These are phyloP conservation scores for Ogataea sp. DNA, from an alignment of 805 yeast species.

Conservation along the genomic window DNA sequence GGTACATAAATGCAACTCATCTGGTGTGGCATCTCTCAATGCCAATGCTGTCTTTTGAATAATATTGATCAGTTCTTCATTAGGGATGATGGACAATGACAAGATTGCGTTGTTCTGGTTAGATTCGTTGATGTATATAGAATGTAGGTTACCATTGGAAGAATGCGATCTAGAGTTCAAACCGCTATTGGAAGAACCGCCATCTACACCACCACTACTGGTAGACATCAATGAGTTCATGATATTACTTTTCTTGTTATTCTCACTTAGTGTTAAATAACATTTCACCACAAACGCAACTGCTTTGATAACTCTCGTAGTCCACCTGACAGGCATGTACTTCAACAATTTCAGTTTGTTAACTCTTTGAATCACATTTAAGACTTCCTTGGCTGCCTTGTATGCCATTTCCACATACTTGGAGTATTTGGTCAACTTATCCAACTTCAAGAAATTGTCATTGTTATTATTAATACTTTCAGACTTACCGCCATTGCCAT, in stretches of 20 bases:
- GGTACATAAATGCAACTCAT: conserved; percentile 77
- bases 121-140: neutral
- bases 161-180: neutral
- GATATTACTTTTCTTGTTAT: neutral
- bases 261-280: conserved; percentile 49
- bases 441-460: conserved; percentile 36
- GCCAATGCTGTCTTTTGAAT: conserved; percentile 69
- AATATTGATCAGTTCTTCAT: conserved; percentile 59
- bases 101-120: conserved; percentile 20
- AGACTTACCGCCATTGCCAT: no score
- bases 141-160: neutral
- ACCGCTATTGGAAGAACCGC: neutral
- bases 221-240: conserved; percentile 3
- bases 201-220: neutral
- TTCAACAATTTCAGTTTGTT: conserved; percentile 55
- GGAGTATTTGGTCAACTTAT: conserved; percentile 66
- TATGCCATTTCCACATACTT: conserved; percentile 77
- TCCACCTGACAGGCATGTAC: conserved; percentile 91
- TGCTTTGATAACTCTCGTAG: conserved; percentile 75
- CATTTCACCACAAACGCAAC: conserved; percentile 88
- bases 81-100: conserved; percentile 55
- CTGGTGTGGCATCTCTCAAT: conserved; percentile 78
- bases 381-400: conserved; percentile 72
- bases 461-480: neutral
- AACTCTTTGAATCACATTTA: conserved; percentile 63